Percentiles rank a stretch among this genome's conserved stretches.
Conservation (phyloP, 2,329 filamentous ascomycete species). For the Grosmannia clavigera region DNA sequence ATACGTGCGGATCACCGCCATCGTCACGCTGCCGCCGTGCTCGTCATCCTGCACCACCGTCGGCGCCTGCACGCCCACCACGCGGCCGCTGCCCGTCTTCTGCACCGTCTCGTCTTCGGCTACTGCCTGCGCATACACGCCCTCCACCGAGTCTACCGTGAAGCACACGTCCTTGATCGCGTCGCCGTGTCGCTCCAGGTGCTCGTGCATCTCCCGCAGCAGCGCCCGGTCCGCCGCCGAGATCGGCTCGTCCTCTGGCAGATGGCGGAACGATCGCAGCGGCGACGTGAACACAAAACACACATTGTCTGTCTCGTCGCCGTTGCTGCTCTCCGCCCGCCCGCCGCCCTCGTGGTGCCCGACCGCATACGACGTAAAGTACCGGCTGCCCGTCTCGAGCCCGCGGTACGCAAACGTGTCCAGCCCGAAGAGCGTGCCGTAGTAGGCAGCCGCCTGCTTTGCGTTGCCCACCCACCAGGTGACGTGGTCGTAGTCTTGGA, state of each 20-base stretch:
- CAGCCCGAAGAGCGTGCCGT: conserved; percentile 80
- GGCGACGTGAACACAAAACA: conserved; percentile 79
- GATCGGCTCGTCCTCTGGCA: conserved; percentile 48
- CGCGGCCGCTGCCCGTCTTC: neutral
- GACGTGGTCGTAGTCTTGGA: conserved; percentile 82
- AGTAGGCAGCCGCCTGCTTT: conserved; percentile 86
- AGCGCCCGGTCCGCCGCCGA: conserved; percentile 49
- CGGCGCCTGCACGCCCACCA: conserved; percentile 46
- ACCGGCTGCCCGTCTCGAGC: conserved; percentile 75
- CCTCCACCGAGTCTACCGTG: conserved; percentile 79
- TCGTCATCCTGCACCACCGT: conserved; percentile 40
- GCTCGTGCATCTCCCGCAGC: conserved; percentile 64
- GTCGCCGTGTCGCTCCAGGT: conserved; percentile 81
- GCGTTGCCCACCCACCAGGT: conserved; percentile 97
- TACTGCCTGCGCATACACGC: conserved; percentile 65
- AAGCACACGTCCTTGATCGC: conserved; percentile 93
- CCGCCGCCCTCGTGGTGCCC: conserved; percentile 36
- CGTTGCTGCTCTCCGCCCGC: neutral
- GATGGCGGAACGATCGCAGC: conserved; percentile 46
- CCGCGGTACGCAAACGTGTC: conserved; percentile 70
- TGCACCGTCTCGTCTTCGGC: conserved; percentile 34
- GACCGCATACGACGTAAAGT: conserved; percentile 73
- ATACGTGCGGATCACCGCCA: conserved; percentile 79
- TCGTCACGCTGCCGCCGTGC: conserved; percentile 56
- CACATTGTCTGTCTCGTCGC: conserved; percentile 37